Base-by-base conservation (phyloP, 1,284 basidiomycete species). In the Puccinia hordei region DNA sequence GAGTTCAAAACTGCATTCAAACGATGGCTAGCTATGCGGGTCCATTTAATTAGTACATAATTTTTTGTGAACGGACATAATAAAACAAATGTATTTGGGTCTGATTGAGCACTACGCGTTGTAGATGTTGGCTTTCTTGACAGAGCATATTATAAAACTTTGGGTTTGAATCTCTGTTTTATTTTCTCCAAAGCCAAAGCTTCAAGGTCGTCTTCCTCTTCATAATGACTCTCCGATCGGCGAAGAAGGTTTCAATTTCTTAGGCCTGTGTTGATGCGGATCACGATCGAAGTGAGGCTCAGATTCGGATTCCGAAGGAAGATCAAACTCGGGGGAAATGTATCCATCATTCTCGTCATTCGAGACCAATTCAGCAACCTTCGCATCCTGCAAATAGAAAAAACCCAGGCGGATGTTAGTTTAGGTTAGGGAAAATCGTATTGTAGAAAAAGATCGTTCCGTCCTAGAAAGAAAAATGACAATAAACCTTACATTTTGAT, bases 291-390 rank as follows among this genome's bases (percentile, higher is more conserved):
- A 59, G 24, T 80, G 80, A 38, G 80, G 73, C 51, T 80, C 81
- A 9, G 69, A 55, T 38, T 27, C 66, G 24, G 82, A 81, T n/a
- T 63, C 82, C 4, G 82, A 78, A 19, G 72, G 57, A n/a, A 84
- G 59, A 82, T 91, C 90, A 82, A 93, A 92, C 53, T 90, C 89
- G 0, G 92, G 92, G 0, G 90, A 91, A 24, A 90, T 87, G 85
- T 93, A 92, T 0, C 91, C 88, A 75, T 84, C 82, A 53, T 84
- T 75, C 15, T 77, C 82, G 65, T 81, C 83, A 38, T 59, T 59
- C n/a, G 65, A 38, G 15, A n/a, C 65, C 30, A 79, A 44, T 72
- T 72, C 66, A 6, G 76, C 76, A 9, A 61, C 51, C 27, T n/a
- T 53, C 19, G 8, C 51, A 22, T 57, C 27, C 44, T 66, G 19